phyloP scores from a whole-genome alignment of 2,329 filamentous ascomycete species.

The Paecilomyces niveus region DNA sequence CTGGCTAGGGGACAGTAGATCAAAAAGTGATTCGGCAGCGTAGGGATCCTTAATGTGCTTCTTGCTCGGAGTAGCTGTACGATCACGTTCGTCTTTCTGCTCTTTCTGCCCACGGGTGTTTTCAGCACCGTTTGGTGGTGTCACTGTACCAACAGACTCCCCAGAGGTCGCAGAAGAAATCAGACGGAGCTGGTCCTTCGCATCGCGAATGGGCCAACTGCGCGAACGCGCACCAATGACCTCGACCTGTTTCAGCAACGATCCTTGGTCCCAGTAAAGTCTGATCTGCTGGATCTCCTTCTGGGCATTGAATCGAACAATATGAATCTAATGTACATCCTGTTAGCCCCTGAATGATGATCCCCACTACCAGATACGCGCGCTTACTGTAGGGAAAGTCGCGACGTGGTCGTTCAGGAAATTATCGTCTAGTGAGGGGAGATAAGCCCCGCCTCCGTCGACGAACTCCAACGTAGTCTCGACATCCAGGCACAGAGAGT shows the following conservation, averaged over 20 bases:
- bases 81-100: constrained; percentile 9
- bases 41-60: constrained; percentile 37
- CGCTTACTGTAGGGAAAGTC: constrained; percentile 70
- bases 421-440: constrained; percentile 88
- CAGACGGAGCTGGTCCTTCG: constrained; percentile 72
- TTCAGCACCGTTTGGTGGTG: constrained; percentile 3
- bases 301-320: constrained; percentile 72
- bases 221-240: constrained; percentile 83
- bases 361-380: not conserved
- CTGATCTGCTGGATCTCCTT: constrained; percentile 81
- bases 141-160: constrained; percentile 5
- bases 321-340: constrained; percentile 58
- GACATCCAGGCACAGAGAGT: constrained; percentile 67
- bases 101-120: not conserved
- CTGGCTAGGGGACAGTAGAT: constrained; percentile 56
- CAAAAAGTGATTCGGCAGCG: constrained; percentile 57
- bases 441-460: constrained; percentile 73
- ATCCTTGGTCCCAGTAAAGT: constrained; percentile 90
- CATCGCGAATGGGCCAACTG: constrained; percentile 92
- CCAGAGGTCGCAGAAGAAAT: constrained; percentile 50
- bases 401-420: constrained; percentile 79
- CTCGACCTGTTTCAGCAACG: constrained; percentile 85
- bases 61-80: constrained; percentile 30
- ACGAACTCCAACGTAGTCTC: constrained; percentile 79
- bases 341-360: constrained; percentile 6